Conservation (phyloP, 2,329 filamentous ascomycete species). For the Penicillium sp. region DNA sequence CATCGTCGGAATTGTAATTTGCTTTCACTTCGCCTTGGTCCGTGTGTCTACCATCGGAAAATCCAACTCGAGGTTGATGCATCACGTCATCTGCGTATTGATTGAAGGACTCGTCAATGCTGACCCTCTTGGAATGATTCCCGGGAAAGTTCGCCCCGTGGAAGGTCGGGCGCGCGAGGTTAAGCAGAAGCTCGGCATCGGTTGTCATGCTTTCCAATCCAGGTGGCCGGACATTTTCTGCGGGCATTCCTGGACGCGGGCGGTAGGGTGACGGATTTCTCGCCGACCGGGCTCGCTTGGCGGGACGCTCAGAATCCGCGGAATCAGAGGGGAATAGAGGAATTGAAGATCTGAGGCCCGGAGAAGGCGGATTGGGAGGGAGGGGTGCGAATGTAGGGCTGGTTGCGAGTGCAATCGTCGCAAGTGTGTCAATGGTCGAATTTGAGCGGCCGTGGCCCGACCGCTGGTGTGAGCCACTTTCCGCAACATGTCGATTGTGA, state of each 20-base stretch:
- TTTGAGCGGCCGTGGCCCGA: slow-evolving; percentile 47
- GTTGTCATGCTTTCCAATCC: slow-evolving; percentile 46
- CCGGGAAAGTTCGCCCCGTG: slow-evolving; percentile 29
- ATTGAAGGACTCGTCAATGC: slow-evolving; percentile 34
- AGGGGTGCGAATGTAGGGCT: slow-evolving; percentile 47
- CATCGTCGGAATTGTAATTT: slow-evolving; percentile 16
- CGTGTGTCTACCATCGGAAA: slow-evolving; percentile 16
- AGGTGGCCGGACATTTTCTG: slow-evolving; percentile 34
- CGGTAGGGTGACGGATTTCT: slow-evolving; percentile 49
- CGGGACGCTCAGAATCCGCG: slow-evolving; percentile 49
- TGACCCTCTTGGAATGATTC: slow-evolving; percentile 30
- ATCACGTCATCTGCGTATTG: slow-evolving; percentile 25
- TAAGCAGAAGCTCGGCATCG: slow-evolving; percentile 52
- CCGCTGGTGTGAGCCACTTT: slow-evolving; percentile 29
- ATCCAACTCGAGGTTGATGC: slow-evolving; percentile 25
- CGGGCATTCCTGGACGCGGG: slow-evolving; percentile 27
- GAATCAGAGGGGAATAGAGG: slow-evolving; percentile 34
- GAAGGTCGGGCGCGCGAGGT: slow-evolving; percentile 42
- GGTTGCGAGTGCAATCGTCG: slow-evolving; percentile 53
- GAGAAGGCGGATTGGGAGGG: slow-evolving; percentile 34
- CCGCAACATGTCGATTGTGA: slow-evolving; percentile 22
- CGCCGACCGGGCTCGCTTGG: slow-evolving; percentile 64
- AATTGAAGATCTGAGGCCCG: slow-evolving; percentile 24
- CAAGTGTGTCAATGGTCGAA: slow-evolving; percentile 53
- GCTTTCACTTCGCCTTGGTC: slow-evolving; percentile 20